Evolutionary conservation across 805 yeast genomes (phyloP).

Genomic region (Ogataea paradorogensis): DNA sequence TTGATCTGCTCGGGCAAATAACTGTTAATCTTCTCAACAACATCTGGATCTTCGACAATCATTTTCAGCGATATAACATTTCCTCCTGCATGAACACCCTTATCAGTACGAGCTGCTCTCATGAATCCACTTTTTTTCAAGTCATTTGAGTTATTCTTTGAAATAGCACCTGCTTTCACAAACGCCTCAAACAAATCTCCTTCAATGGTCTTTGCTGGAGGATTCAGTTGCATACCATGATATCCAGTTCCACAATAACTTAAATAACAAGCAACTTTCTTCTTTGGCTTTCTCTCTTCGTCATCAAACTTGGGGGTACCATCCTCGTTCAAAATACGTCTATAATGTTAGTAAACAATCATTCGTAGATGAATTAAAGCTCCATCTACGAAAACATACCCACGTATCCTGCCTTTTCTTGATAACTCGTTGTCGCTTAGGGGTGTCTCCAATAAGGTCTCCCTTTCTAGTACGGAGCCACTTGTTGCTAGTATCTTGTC

Average conservation of each 20-base stretch:
- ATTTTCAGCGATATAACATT: conserved; percentile 81
- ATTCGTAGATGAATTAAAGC: neutral
- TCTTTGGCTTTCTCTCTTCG: conserved; percentile 72
- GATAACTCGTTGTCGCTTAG: conserved; percentile 31
- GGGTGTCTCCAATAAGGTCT: conserved; percentile 25
- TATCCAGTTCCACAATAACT: conserved; percentile 97
- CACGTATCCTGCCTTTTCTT: conserved; percentile 45
- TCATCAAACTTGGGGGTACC: conserved; percentile 56
- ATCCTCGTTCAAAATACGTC: conserved; percentile 53
- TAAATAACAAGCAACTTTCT: conserved; percentile 83
- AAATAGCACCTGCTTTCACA: conserved; percentile 82
- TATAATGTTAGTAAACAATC: conserved; percentile 13
- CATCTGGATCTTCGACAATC: conserved; percentile 77
- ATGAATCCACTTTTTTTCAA: conserved; percentile 83
- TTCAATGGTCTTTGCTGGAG: conserved; percentile 85
- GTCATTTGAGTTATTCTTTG: conserved; percentile 82
- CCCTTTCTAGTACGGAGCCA: conserved; percentile 29
- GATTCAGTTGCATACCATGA: conserved; percentile 93
- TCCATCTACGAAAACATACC: conserved; percentile 43
- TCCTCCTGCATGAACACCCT: conserved; percentile 98
- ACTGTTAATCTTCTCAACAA: conserved; percentile 69
- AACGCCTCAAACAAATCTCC: conserved; percentile 84
- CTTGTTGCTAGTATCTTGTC: conserved; percentile 18
- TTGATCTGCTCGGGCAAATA: conserved; percentile 81
- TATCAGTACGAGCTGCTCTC: conserved; percentile 88